Evolutionary conservation across 805 yeast species (phyloP).

Genomic region (Ogataea nitratoaversa): DNA sequence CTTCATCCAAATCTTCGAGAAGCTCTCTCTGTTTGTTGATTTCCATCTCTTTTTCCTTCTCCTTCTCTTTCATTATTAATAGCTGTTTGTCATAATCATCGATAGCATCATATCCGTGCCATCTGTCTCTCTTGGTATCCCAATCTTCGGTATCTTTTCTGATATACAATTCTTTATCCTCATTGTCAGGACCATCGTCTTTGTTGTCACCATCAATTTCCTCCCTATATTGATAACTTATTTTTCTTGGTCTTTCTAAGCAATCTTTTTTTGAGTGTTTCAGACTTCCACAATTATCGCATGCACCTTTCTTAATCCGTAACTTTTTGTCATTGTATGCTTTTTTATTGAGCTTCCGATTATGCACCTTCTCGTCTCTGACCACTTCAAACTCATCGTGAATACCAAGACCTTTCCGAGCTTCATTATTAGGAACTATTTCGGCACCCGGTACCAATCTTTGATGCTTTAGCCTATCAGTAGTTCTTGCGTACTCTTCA

Average conservation of each 20-base stretch:
- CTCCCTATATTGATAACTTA: conserved; percentile 30
- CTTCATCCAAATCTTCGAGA: conserved; percentile 31
- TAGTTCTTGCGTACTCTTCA: conserved; percentile 15
- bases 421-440: conserved; percentile 43
- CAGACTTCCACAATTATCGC: conserved; percentile 56
- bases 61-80: conserved; percentile 43
- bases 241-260: conserved; percentile 50
- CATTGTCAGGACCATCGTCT: conserved; percentile 3
- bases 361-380: conserved; percentile 8
- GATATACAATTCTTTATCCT: conserved; percentile 10
- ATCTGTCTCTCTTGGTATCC: conserved; percentile 73
- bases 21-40: conserved; percentile 17
- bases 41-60: conserved; percentile 37
- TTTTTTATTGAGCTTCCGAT: conserved; percentile 4
- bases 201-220: conserved; percentile 22
- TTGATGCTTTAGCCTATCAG: conserved; percentile 57
- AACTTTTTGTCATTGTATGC: conserved; percentile 3
- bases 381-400: conserved; percentile 37
- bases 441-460: conserved; percentile 39
- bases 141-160: conserved; percentile 39
- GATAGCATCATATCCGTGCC: conserved; percentile 70
- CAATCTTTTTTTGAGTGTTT: conserved; percentile 52
- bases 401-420: conserved; percentile 56
- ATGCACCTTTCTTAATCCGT: conserved; percentile 31
- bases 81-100: conserved; percentile 54